Base-by-base conservation (phyloP, 2,329 filamentous ascomycete species). In the Fusarium albidum region DNA sequence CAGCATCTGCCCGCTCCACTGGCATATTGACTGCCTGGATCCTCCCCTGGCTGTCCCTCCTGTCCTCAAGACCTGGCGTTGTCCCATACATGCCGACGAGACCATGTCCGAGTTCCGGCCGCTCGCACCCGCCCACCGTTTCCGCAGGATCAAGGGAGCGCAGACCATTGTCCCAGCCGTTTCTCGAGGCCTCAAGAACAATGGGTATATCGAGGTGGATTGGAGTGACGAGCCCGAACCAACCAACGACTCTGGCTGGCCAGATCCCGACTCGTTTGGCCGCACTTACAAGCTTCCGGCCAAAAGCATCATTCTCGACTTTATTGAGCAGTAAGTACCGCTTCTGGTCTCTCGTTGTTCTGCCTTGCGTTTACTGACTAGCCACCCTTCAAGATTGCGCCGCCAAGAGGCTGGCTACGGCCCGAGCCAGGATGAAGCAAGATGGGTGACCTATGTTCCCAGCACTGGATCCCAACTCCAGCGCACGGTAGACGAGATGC, bases 1-100 rank as follows among this genome's bases (percentile, higher is more conserved):
- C 77, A 92, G 92, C 72, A 85, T 83, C 67, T 99, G 94, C 74
- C 80, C 84, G 11, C 82, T 91, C 28, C 83, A 88, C 68, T 99
- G 93, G 90, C 95, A 99, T 76, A 79, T 96, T 44, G 94, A 98
- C 73, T 99, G 95, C 74, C 78, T 96, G 13, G 88, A 96, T 69
- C 91, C 92, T 25, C 93, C 94, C 28, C 77, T 93, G 68, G 86
- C 92, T 28, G 86, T 90, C 49, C 90, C 92, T 32, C 93, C 93
- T 10, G 82, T 86, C 43, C 80, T 88, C 44, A 86, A 88, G 67
- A 89, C 87, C 49, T 99, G 92, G 91, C 89, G 87, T 73, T 99
- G 95, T 69, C 94, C 94, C 42, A 86, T 90, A 59, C 95, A 99
- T 70, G 80, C 89, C 34, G 91, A 95, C 46, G 87, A 94, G 58